phyloP scores from a whole-genome alignment of 495 filamentous ascomycete species.

The Hypomontagnella monticulosa region DNA sequence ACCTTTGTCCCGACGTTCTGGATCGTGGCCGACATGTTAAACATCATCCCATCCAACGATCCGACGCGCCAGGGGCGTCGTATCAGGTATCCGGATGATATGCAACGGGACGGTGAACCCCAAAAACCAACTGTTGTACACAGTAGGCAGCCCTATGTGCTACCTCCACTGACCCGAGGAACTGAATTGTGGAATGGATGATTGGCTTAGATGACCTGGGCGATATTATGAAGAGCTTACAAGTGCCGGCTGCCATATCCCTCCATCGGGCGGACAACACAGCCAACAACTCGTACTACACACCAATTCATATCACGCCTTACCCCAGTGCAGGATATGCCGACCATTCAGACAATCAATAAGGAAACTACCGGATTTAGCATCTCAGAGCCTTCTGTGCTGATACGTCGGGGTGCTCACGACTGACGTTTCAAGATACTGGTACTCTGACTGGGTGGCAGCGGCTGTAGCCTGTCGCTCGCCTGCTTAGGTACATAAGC shows the following conservation, averaged over 20 bases:
- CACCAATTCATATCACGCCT: background rate
- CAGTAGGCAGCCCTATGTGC: too few species aligned
- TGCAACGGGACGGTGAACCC: too few species aligned
- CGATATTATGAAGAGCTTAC: background rate
- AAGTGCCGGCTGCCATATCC: slow-evolving; percentile 1
- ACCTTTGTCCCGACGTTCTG: slow-evolving; percentile 14
- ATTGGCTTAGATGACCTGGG: slow-evolving; percentile 4
- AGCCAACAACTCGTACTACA: background rate
- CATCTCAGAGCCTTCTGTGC: background rate
- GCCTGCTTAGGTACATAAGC: too few species aligned
- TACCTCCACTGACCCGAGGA: too few species aligned
- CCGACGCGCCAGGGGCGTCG: too few species aligned
- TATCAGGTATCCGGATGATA: too few species aligned
- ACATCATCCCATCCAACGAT: too few species aligned
- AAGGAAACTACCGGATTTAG: background rate
- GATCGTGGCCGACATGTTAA: background rate
- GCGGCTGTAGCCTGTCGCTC: too few species aligned
- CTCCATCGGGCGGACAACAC: slow-evolving; percentile 4
- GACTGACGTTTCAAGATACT: background rate
- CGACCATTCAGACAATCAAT: slow-evolving; percentile 4
- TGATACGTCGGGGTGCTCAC: background rate
- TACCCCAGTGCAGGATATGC: background rate
- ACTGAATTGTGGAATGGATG: background rate
- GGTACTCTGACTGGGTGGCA: too few species aligned
- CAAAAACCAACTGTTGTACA: too few species aligned